These are phyloP conservation scores for Fulvia fulva DNA, from an alignment of 2,329 filamentous ascomycete genomes.

Conservation along the genomic window DNA sequence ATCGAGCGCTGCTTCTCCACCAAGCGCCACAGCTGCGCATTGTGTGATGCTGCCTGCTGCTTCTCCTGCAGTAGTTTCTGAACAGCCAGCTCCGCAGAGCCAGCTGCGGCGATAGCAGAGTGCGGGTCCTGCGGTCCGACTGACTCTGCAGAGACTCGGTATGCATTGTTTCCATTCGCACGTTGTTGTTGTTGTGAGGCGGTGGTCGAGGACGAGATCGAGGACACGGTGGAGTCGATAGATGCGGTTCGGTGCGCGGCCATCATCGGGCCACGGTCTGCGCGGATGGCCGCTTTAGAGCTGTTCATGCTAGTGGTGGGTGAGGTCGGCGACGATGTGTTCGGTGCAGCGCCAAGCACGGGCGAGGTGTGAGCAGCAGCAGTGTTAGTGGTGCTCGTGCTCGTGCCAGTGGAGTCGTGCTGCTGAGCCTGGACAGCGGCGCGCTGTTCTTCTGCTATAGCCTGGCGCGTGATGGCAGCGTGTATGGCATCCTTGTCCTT, in stretches of 20 bases:
- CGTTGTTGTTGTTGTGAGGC: constrained; percentile 34
- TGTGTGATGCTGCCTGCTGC: constrained; percentile 80
- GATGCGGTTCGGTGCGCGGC: constrained; percentile 65
- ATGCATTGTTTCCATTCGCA: constrained; percentile 23
- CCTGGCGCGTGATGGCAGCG: constrained; percentile 20
- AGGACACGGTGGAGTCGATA: constrained; percentile 88
- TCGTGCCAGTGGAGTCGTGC: constrained; percentile 5
- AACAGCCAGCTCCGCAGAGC: constrained; percentile 84
- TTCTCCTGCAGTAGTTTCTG: constrained; percentile 88
- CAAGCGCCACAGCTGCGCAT: constrained; percentile 87
- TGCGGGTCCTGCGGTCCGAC: constrained; percentile 71
- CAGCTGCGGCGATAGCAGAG: constrained; percentile 74
- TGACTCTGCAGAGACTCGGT: constrained; percentile 53
- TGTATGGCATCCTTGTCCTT: constrained; percentile 24
- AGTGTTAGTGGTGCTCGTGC: background rate
- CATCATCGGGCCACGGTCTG: constrained; percentile 20
- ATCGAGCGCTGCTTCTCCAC: constrained; percentile 95
- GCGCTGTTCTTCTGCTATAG: constrained; percentile 16
- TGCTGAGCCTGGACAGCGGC: constrained; percentile 7
- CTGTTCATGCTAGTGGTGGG: constrained; percentile 10
- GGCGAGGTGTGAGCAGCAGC: background rate
- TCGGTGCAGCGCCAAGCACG: constrained; percentile 14
- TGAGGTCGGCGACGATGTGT: constrained; percentile 10
- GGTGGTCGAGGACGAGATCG: constrained; percentile 34
- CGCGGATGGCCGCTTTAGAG: constrained; percentile 6